Conservation (phyloP, 1,284 basidiomycete species). For the Neotropicomus parvogracilis region DNA sequence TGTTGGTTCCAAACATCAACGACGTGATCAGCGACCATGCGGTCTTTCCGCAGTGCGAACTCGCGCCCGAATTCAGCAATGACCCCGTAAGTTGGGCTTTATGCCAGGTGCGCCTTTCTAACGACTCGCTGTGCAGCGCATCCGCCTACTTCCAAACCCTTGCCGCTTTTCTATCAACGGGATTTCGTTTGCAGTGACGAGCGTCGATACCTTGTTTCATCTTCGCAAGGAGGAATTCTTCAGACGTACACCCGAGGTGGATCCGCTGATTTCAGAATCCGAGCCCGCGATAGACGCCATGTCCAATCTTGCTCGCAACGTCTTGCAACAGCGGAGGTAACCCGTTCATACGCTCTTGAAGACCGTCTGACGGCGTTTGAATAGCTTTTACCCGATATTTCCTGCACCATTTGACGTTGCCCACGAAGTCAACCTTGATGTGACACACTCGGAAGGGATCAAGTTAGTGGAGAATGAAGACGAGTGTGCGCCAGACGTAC, state of each 20-base stretch:
- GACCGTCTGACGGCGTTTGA: slow-evolving; percentile 5
- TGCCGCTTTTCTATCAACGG: slow-evolving; percentile 83
- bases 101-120: neutral
- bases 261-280: slow-evolving; percentile 41
- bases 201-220: slow-evolving; percentile 87
- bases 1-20: slow-evolving; percentile 79
- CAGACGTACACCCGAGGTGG: slow-evolving; percentile 65
- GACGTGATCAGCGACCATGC: slow-evolving; percentile 80
- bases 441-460: slow-evolving; percentile 65
- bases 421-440: slow-evolving; percentile 82
- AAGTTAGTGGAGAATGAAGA: slow-evolving; percentile 43
- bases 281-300: slow-evolving; percentile 67
- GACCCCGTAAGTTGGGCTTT: slow-evolving; percentile 44
- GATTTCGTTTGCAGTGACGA: slow-evolving; percentile 73
- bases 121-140: slow-evolving; percentile 45
- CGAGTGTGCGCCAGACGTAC: slow-evolving; percentile 68
- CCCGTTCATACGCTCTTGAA: slow-evolving; percentile 1
- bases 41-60: slow-evolving; percentile 84
- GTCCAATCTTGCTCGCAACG: slow-evolving; percentile 73
- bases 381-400: slow-evolving; percentile 92
- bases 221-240: slow-evolving; percentile 82
- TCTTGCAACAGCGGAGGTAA: slow-evolving; percentile 85
- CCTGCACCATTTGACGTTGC: slow-evolving; percentile 75
- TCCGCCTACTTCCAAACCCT: slow-evolving; percentile 85
- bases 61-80: slow-evolving; percentile 44